phyloP scores from a whole-genome alignment of 2,329 filamentous ascomycete genomes.

The Ophioceras dolichostomum region DNA sequence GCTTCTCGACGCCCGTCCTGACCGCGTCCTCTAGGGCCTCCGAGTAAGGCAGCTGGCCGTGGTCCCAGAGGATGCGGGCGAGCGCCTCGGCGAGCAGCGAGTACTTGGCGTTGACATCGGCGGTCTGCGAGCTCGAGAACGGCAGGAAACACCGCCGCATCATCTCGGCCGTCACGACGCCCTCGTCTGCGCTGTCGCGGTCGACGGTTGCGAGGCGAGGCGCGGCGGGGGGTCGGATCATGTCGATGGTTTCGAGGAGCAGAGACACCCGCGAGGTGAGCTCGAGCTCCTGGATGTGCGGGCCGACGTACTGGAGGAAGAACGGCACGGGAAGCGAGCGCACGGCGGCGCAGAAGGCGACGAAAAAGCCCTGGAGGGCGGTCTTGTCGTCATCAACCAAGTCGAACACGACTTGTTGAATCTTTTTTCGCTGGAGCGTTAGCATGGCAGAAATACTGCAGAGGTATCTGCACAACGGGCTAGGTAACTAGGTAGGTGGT shows the following conservation, averaged over 20 bases:
- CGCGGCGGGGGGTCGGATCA: conserved; percentile 28
- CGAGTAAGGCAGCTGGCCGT: conserved; percentile 21
- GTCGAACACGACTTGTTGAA: too few relatives aligned
- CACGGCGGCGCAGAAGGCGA: conserved; percentile 19
- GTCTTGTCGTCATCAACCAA: too few relatives aligned
- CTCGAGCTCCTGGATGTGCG: conserved; percentile 22
- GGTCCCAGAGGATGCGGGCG: conserved; percentile 37
- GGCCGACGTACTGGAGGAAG: conserved; percentile 43
- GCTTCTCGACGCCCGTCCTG: conserved; percentile 33
- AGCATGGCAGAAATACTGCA: too few relatives aligned
- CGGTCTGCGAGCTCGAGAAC: conserved; percentile 47
- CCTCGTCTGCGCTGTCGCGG: conserved; percentile 19
- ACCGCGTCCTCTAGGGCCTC: conserved; percentile 24
- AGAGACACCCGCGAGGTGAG: conserved; percentile 21
- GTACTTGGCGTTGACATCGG: conserved; percentile 61
- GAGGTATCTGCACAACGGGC: too few relatives aligned
- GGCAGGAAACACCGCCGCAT: conserved; percentile 50
- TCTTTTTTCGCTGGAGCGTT: too few relatives aligned
- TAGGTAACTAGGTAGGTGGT: too few relatives aligned
- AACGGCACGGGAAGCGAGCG: conserved; percentile 43
- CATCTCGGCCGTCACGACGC: conserved; percentile 30
- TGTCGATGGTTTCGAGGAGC: conserved; percentile 28
- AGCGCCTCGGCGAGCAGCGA: conserved; percentile 56
- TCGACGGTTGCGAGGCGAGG: conserved; percentile 28
- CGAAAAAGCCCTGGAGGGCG: conserved; percentile 1